Conservation (phyloP, 257 asterid genomes). For the Verbena officinalis region DNA sequence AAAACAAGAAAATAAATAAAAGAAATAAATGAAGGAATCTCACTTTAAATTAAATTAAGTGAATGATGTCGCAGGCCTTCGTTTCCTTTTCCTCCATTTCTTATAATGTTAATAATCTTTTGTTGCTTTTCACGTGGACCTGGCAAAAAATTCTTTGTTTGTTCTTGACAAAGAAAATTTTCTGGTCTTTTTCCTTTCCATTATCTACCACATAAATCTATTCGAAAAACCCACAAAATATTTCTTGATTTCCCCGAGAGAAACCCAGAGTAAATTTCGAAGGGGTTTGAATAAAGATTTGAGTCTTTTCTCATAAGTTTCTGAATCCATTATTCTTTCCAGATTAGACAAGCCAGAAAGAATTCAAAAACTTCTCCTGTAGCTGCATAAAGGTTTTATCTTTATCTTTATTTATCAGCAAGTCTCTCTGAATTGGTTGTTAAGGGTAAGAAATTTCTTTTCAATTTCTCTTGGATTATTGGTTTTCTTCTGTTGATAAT, state of each 20-base stretch:
- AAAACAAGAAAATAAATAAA: neutral
- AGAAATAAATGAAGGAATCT: constrained; percentile 14
- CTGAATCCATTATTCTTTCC: constrained; percentile 12
- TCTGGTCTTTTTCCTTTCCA: constrained; percentile 33
- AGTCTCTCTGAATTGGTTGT: constrained; percentile 35
- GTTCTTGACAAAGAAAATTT: constrained; percentile 30
- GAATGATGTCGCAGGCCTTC: constrained; percentile 14
- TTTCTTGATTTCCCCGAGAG: constrained; percentile 36
- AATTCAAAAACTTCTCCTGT: constrained; percentile 37
- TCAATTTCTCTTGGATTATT: constrained; percentile 2
- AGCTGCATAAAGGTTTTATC: constrained; percentile 43
- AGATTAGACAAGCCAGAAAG: constrained; percentile 22
- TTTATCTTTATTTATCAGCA: constrained; percentile 24
- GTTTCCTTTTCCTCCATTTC: too few species aligned
- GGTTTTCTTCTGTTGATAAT: constrained; percentile 11
- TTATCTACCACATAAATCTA: constrained; percentile 38
- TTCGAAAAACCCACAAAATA: constrained; percentile 22
- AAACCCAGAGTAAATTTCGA: constrained; percentile 30
- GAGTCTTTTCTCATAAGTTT: constrained; percentile 46
- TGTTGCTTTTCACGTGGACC: constrained; percentile 60
- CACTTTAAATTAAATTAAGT: constrained; percentile 20
- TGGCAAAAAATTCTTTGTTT: constrained; percentile 29
- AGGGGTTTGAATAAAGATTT: constrained; percentile 49
- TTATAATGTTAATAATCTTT: too few species aligned
- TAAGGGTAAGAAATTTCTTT: constrained; percentile 24